These are phyloP conservation scores for Leishmania arabica DNA, from an alignment of 208 protist species.

Conservation along the genomic window DNA sequence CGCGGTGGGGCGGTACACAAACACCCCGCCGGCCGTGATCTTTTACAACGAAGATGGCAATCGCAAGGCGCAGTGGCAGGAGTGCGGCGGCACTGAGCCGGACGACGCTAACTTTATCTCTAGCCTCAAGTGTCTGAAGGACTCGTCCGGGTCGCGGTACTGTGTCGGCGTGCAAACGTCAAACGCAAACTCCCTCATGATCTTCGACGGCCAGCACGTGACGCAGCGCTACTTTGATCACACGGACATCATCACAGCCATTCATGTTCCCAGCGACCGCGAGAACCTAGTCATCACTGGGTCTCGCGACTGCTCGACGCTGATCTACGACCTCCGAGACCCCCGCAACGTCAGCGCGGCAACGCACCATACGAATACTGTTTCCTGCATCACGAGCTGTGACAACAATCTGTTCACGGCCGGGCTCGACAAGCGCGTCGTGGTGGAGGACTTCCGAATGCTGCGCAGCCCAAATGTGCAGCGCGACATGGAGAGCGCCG, in stretches of 20 bases:
- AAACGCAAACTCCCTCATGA: conserved; percentile 44
- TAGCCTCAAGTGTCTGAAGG: conserved; percentile 57
- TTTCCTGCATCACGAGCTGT: conserved; percentile 76
- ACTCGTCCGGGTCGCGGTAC: conserved; percentile 43
- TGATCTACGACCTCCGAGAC: conserved; percentile 77
- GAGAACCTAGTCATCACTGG: conserved; percentile 78
- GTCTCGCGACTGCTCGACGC: conserved; percentile 80
- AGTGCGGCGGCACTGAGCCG: conserved; percentile 75
- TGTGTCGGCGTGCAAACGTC: conserved; percentile 61
- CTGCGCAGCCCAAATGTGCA: conserved; percentile 34
- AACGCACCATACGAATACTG: conserved; percentile 72
- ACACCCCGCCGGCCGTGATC: conserved; percentile 74
- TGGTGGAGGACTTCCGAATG: conserved; percentile 83
- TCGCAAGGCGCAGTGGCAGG: conserved; percentile 72
- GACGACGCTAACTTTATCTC: conserved; percentile 77
- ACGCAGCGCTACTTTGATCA: conserved; percentile 81
- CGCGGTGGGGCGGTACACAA: conserved; percentile 46
- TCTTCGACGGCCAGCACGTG: conserved; percentile 69
- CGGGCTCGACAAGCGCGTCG: conserved; percentile 77
- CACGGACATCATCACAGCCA: conserved; percentile 82
- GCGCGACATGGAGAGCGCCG: conserved; percentile 81
- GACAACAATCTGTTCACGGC: conserved; percentile 85
- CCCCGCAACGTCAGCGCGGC: conserved; percentile 41
- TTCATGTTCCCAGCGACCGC: conserved; percentile 71
- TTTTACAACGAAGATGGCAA: conserved; percentile 66